Evolutionary conservation across 306 rosid genomes (phyloP).

Genomic region (Trifolium repens): DNA sequence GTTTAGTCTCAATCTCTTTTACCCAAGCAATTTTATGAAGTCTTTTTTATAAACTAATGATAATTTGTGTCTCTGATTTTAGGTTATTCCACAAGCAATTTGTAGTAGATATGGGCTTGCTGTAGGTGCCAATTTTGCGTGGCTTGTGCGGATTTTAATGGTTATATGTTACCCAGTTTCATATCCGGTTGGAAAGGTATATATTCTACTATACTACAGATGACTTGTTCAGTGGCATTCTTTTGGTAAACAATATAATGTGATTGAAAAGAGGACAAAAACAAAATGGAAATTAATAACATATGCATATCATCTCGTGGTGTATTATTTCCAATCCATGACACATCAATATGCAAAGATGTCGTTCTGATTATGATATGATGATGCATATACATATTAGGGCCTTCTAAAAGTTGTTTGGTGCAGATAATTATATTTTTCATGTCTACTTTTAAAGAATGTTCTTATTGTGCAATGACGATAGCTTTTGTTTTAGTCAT

Average conservation of each 20-base stretch:
- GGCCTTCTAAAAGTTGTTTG: constrained; percentile 26
- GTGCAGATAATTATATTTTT: not conserved
- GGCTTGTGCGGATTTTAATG: constrained; percentile 87
- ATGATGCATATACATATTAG: constrained; percentile 4
- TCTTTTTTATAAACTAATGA: not conserved
- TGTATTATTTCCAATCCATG: not conserved
- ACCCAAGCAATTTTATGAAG: not conserved
- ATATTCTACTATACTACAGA: not conserved
- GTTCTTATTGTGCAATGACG: not conserved
- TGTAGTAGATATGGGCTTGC: constrained; percentile 97
- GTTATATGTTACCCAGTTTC: constrained; percentile 85
- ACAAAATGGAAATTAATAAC: constrained; percentile 16
- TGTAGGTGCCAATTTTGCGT: constrained; percentile 85
- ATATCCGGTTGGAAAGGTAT: constrained; percentile 96
- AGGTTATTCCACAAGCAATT: constrained; percentile 99
- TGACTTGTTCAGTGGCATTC: constrained; percentile 16
- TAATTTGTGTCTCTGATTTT: constrained; percentile 26
- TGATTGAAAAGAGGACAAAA: not conserved
- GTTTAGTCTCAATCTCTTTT: constrained; percentile 18
- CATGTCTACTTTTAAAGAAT: constrained; percentile 22
- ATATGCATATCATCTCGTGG: not conserved
- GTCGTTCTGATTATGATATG: constrained; percentile 19
- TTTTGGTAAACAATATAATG: constrained; percentile 32
- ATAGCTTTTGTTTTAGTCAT: constrained; percentile 33
- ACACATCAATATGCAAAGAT: not conserved